Evolutionary conservation across 345 rosid species (phyloP).

Genomic region (Linum lewisii): DNA sequence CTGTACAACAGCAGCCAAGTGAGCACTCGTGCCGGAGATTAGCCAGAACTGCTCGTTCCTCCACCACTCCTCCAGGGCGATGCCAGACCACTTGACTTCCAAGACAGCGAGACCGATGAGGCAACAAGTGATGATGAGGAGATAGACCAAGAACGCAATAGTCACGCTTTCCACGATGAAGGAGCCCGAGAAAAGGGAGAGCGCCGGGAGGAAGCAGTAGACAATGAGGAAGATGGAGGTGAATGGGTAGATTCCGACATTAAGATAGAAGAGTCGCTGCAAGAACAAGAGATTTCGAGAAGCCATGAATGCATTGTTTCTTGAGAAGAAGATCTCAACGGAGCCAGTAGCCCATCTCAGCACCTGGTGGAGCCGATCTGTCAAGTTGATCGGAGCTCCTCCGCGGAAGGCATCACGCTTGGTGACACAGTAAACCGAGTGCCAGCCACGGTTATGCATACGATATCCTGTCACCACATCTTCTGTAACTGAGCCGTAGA

Average conservation of each 20-base stretch:
- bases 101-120: constrained; percentile 62
- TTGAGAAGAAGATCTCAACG: constrained; percentile 90
- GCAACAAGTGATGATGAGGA: constrained; percentile 51
- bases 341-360: constrained; percentile 97
- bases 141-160: constrained; percentile 51
- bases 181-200: constrained; percentile 80
- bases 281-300: constrained; percentile 54
- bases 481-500: constrained; percentile 92
- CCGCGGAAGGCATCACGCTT: constrained; percentile 85
- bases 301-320: constrained; percentile 75
- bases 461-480: constrained; percentile 96
- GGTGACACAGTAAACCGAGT: constrained; percentile 77
- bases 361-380: constrained; percentile 91
- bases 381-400: constrained; percentile 87
- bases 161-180: constrained; percentile 66
- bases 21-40: constrained; percentile 86
- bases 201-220: constrained; percentile 92
- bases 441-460: constrained; percentile 99
- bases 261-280: constrained; percentile 76
- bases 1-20: constrained; percentile 73
- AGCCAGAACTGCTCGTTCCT: constrained; percentile 97
- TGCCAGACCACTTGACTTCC: constrained; percentile 83
- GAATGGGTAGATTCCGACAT: constrained; percentile 93
- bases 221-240: constrained; percentile 78
- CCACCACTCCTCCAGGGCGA: constrained; percentile 92